Evolutionary conservation across 257 asterid genomes (phyloP), one percentile per base, ranked within the genome.

Genomic region (Salvia rosmarinus): DNA sequence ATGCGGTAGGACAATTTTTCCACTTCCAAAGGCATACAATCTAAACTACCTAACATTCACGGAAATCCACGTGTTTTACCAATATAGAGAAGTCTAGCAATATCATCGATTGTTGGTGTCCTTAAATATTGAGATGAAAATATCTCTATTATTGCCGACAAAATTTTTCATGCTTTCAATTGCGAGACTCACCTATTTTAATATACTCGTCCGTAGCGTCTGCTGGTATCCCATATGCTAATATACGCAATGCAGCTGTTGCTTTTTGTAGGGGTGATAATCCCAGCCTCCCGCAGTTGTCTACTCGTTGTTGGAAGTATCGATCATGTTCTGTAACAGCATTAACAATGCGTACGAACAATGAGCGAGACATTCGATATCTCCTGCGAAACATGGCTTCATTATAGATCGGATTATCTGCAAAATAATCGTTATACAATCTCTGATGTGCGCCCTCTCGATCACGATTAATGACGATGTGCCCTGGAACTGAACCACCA

Each of bases 31-130:
- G 39, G 51, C 51, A 39, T 39, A 28, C 68, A 62, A 62, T 62
- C 19, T 9, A 62, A 5, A 62, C 11, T 37, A 4, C 19, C 34
- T 0, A 37, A 10, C 51, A 62, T 37, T 62, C 51, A 4, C 4
- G 28, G 4, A 62, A 62, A 39, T 0, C 44, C 13, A 1, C 47
- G 5, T 7, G 2, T 3, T 34, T 34, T 17, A 1, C 6, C 66
- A 60, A 60, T 3, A 3, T 62, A 7, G n/a, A 62, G 51, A n/a
- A 62, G 68, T 62, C 10, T 37, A 19, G 28, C 11, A 60, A 60
- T 16, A 34, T 60, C 49, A 60, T 37, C 8, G 7, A n/a, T 0
- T 3, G n/a, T 16, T n/a, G 46, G 25, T 11, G 34, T 11, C 20
- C 61, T 9, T 0, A 55, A 12, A 55, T 55, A 55, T 23, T 25